Percentiles rank a stretch among this genome's conserved stretches.
These are phyloP conservation scores for Arthroderma sp. DNA, from an alignment of 2,329 filamentous ascomycete genomes.

Conservation along the genomic window DNA sequence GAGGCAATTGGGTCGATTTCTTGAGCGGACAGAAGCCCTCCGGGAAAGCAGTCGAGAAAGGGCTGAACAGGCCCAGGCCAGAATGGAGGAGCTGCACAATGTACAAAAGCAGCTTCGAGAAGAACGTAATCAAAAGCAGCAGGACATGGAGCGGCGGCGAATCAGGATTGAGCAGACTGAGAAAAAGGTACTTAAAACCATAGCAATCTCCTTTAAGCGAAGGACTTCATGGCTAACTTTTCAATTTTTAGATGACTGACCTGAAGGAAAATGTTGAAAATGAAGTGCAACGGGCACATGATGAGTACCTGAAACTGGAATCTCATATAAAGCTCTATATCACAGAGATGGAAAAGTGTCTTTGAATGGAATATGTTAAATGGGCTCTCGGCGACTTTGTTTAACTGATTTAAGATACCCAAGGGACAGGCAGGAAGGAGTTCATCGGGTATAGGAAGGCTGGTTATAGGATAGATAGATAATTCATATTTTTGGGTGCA, in stretches of 20 bases:
- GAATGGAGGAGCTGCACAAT: conserved; percentile 77
- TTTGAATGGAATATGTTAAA: conserved; percentile 27
- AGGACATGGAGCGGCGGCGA: conserved; percentile 80
- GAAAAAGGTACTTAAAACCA: conserved; percentile 62
- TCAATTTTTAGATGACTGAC: conserved; percentile 65
- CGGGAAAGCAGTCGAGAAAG: conserved; percentile 69
- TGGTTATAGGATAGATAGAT: no score
- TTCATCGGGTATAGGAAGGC: no score
- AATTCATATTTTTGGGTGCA: no score
- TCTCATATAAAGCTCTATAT: conserved; percentile 96
- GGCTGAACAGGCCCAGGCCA: conserved; percentile 64
- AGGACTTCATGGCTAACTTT: conserved; percentile 10
- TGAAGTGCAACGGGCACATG: conserved; percentile 77
- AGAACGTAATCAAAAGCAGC: conserved; percentile 72
- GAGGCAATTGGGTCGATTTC: conserved; percentile 73
- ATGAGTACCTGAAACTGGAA: conserved; percentile 96
- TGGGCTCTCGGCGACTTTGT: conserved; percentile 7
- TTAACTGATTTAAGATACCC: neutral
- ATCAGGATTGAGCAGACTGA: conserved; percentile 97
- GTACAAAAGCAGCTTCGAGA: conserved; percentile 70
- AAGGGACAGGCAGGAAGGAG: no score
- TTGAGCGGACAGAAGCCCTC: conserved; percentile 72
- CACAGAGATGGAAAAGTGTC: conserved; percentile 92
- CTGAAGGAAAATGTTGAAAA: conserved; percentile 95
- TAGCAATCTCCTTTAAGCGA: conserved; percentile 13